phyloP scores from a whole-genome alignment of 192 early-diverging fungal genomes.

The Geranomyces variabilis region DNA sequence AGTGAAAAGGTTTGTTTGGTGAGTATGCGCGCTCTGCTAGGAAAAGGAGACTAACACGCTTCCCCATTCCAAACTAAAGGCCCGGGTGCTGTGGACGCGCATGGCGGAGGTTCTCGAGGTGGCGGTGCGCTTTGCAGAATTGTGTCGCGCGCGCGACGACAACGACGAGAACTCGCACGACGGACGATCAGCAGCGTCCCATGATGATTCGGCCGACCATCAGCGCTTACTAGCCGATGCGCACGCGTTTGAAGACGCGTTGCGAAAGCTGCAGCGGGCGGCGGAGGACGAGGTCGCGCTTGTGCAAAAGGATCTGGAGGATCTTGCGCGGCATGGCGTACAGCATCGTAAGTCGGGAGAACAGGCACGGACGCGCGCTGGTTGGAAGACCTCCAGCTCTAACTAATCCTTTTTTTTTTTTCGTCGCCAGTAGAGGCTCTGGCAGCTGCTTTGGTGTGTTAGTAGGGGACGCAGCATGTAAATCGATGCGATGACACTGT shows the following conservation, averaged over 20 bases:
- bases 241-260: slow-evolving; percentile 8
- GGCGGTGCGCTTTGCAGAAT: slow-evolving; percentile 1
- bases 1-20: background rate
- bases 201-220: background rate
- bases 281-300: background rate
- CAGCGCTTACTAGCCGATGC: background rate
- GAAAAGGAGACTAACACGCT: slow-evolving; percentile 4
- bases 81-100: slow-evolving; percentile 18
- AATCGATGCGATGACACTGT: too few relatives aligned
- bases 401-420: background rate
- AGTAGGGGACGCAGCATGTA: too few relatives aligned
- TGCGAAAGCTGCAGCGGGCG: background rate
- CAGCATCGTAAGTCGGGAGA: slow-evolving; percentile 17
- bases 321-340: slow-evolving; percentile 31
- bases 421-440: background rate
- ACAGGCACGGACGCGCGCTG: too few relatives aligned
- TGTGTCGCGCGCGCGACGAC: slow-evolving; percentile 10
- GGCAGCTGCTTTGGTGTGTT: background rate
- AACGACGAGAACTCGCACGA: background rate
- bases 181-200: background rate
- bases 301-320: slow-evolving; percentile 21
- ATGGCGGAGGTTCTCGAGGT: slow-evolving; percentile 18
- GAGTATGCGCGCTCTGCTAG: background rate
- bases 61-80: background rate
- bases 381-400: background rate